Conservation (phyloP, 2,329 filamentous ascomycete genomes). For the Cercospora zeae-maydis region DNA sequence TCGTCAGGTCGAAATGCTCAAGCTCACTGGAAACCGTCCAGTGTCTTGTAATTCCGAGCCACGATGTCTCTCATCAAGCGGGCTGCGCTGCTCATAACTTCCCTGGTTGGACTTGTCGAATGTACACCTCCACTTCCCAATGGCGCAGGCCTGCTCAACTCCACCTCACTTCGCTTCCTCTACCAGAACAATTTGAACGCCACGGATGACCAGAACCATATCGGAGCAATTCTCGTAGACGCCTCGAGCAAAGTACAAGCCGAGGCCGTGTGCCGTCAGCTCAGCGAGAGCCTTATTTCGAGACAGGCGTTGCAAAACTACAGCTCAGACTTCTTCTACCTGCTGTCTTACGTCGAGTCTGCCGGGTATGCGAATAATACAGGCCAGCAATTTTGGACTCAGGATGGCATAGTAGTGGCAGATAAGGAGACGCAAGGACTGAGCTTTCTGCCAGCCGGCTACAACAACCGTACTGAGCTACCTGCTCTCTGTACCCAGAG, state of each 20-base stretch:
- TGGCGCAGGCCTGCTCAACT: neutral
- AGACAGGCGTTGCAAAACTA: slow-evolving; percentile 43
- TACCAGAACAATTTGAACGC: slow-evolving; percentile 56
- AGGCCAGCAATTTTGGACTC: slow-evolving; percentile 44
- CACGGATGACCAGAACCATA: slow-evolving; percentile 52
- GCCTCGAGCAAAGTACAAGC: slow-evolving; percentile 40
- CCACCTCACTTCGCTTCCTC: slow-evolving; percentile 35
- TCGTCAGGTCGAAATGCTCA: neutral
- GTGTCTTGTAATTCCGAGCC: neutral
- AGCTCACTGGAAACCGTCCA: neutral
- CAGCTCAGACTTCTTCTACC: slow-evolving; percentile 45
- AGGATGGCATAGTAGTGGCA: slow-evolving; percentile 40
- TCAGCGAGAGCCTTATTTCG: slow-evolving; percentile 50
- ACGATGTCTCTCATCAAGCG: neutral
- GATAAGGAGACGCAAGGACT: slow-evolving; percentile 17
- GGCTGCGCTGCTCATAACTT: neutral
- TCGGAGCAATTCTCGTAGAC: slow-evolving; percentile 51
- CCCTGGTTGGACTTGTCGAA: neutral
- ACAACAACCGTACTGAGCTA: slow-evolving; percentile 21
- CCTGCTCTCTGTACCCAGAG: slow-evolving; percentile 54
- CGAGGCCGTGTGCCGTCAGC: slow-evolving; percentile 43
- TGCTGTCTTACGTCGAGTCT: slow-evolving; percentile 48
- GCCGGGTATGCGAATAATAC: slow-evolving; percentile 38
- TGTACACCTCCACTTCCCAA: neutral
- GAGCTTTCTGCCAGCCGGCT: neutral